Evolutionary conservation across 2,329 filamentous ascomycete genomes (phyloP).

Genomic region (Coleophoma eucalyptorum): DNA sequence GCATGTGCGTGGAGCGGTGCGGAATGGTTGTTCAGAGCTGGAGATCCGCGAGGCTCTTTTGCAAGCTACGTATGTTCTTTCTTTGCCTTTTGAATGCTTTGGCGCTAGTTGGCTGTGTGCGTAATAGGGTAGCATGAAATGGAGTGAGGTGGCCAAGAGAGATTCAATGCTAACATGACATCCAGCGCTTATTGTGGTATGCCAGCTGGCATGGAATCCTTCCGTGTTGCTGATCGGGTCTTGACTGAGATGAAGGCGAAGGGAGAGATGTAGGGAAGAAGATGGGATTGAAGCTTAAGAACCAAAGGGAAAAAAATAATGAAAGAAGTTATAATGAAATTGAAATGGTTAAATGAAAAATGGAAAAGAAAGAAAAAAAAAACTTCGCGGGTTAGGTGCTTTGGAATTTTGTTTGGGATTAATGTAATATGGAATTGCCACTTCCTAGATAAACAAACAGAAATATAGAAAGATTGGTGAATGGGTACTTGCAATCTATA

Average conservation of each 20-base stretch:
- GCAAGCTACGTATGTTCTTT: constrained; percentile 20
- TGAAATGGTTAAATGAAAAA: no score
- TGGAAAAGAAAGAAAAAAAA: no score
- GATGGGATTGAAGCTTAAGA: no score
- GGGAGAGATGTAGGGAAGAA: constrained; percentile 13
- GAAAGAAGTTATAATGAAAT: no score
- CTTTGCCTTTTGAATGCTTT: not conserved
- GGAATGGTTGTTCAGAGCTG: constrained; percentile 23
- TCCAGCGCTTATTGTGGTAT: constrained; percentile 25
- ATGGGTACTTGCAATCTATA: no score
- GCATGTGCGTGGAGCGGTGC: constrained; percentile 24
- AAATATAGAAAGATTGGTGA: no score
- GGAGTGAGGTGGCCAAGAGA: not conserved
- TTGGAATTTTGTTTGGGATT: no score
- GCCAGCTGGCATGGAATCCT: constrained; percentile 25
- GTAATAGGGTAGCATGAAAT: not conserved
- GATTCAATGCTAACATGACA: constrained; percentile 3
- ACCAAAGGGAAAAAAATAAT: no score
- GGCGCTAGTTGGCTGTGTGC: not conserved
- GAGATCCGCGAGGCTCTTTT: constrained; percentile 25
- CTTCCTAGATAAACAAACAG: no score
- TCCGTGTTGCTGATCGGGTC: constrained; percentile 23
- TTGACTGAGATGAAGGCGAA: constrained; percentile 24
- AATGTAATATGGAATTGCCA: no score
- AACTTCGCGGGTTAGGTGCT: no score